phyloP scores from a whole-genome alignment of 371 early-diverging fungal genomes.

The Zopfochytrium polystomum region DNA sequence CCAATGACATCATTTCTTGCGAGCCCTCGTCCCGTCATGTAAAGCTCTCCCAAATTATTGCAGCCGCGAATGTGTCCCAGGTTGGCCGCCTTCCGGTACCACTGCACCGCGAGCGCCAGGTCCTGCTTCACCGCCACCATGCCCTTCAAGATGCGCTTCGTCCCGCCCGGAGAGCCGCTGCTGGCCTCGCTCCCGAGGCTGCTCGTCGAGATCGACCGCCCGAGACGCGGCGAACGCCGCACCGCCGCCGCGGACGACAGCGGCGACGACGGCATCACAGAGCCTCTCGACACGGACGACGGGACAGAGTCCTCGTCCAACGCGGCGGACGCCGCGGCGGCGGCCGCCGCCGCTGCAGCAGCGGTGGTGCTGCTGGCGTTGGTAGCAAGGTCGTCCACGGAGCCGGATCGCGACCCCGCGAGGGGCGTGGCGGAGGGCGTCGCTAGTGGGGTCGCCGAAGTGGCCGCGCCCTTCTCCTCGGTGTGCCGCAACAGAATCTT shows the following conservation, averaged over 20 bases:
- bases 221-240: not conserved
- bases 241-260: not conserved
- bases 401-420: not conserved
- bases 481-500: not conserved
- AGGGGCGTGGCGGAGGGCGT: not conserved
- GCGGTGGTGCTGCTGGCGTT: not conserved
- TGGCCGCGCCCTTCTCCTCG: not conserved
- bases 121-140: constrained; percentile 30
- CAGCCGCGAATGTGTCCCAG: constrained; percentile 23
- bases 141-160: constrained; percentile 18
- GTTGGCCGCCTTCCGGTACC: constrained; percentile 29
- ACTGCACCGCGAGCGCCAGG: constrained; percentile 21
- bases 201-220: not conserved
- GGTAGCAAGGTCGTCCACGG: not conserved
- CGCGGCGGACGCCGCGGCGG: not conserved
- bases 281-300: not conserved
- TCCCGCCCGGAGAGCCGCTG: not conserved
- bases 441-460: not conserved
- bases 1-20: constrained; percentile 24
- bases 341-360: not conserved
- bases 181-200: not conserved
- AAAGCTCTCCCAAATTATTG: constrained; percentile 30
- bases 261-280: not conserved
- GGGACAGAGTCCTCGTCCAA: not conserved
- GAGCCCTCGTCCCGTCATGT: constrained; percentile 30